Base-by-base conservation (phyloP, 2,329 filamentous ascomycete genomes). In the Diaporthe humulicola region DNA sequence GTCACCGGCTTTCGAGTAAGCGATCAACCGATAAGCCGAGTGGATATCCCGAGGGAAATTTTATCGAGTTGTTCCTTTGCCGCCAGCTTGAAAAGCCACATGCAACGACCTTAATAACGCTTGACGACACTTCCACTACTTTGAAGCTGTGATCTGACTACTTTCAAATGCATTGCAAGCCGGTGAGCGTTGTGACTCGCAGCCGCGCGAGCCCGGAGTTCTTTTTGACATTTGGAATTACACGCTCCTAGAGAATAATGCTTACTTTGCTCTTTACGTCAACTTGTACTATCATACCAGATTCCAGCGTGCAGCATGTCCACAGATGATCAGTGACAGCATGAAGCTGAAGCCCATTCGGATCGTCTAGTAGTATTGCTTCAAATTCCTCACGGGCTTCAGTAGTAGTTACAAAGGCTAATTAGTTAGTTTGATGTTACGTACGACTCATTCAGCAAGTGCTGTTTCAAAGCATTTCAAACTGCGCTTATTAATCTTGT, bases 401-500 rank as follows among this genome's bases (percentile, higher is more conserved):
- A 12, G n/a, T 48, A 28, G 3, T 60, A 9, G 25, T 30, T n/a
- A 22, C 40, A 15, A 33, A 66, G 60, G 9, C 19, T 66, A 5
- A 14, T 38, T 42, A n/a, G 25, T 28, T 52, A n/a, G 22, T 25
- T 36, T 14, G 19, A 15, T 3, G 5, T 33, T 5, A 38, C 61
- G 42, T 5, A 38, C 61, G 42, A 50, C 61, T 67, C 42, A 12
- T 50, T 42, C 17, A 66, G 6, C 15, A 38, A 19, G 4, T 15
- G 67, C 52, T 15, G 33, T 71, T 45, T 60, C 28, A 60, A 71
- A 60, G 54, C 54, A 71, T 4, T 4, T 22, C 14, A 7, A 38
- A 61, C 22, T 28, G 36, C 45, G 64, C 60, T 73, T 52, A 54
- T 57, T 67, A 52, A 67, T 67, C 40, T 1, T 9, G 22, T 56